phyloP scores from a whole-genome alignment of 1,139 yeast genomes.

The Suhomyces chickasaworum region DNA sequence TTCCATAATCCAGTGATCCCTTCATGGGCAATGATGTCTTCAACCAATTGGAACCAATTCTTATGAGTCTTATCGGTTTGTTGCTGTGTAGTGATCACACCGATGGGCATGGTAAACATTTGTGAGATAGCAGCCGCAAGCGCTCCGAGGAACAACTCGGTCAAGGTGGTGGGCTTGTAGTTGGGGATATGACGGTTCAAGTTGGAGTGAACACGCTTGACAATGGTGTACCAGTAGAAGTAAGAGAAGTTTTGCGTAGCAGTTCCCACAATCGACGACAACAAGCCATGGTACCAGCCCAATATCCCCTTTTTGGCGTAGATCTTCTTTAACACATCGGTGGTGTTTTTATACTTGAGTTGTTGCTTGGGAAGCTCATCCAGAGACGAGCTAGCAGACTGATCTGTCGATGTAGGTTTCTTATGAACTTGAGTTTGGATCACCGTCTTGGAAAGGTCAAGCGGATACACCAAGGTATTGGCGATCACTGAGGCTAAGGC shows the following conservation, averaged over 20 bases:
- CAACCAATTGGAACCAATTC: conserved; percentile 50
- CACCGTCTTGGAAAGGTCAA: conserved; percentile 72
- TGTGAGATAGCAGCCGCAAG: conserved; percentile 86
- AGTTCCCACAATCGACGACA: conserved; percentile 69
- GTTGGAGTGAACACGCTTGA: conserved; percentile 59
- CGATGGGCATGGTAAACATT: conserved; percentile 78
- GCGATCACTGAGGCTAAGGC: conserved; percentile 85
- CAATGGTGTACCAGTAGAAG: conserved; percentile 83
- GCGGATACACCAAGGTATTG: conserved; percentile 74
- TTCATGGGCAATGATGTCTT: conserved; percentile 63
- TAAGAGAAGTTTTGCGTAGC: conserved; percentile 83
- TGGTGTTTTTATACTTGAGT: conserved; percentile 55
- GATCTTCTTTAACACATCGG: conserved; percentile 65
- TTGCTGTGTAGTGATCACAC: conserved; percentile 82
- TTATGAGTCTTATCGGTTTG: conserved; percentile 58
- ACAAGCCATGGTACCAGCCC: conserved; percentile 76
- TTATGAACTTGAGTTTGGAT: conserved; percentile 64
- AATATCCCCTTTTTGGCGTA: conserved; percentile 60
- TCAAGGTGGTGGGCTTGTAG: conserved; percentile 55
- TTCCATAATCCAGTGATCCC: conserved; percentile 80
- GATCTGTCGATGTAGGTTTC: conserved; percentile 18
- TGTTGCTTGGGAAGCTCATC: conserved; percentile 21
- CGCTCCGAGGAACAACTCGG: conserved; percentile 79
- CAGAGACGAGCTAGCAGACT: conserved; percentile 11
- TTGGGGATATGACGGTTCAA: conserved; percentile 42